Evolutionary conservation across 1,284 basidiomycete species (phyloP).

Genomic region (Puccinia polysora): DNA sequence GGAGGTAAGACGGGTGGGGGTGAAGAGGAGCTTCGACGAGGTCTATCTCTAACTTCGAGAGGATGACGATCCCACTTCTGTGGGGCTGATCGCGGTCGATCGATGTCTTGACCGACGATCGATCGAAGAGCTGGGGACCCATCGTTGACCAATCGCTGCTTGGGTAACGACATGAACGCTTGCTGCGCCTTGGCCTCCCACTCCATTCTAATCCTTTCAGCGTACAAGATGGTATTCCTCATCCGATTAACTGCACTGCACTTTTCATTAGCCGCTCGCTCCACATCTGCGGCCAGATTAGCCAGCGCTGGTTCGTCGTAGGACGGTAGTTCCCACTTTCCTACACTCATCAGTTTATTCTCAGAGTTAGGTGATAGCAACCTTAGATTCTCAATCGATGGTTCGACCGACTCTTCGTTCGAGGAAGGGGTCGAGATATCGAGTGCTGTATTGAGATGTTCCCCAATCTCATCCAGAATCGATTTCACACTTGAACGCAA

Average conservation of each 20-base stretch:
- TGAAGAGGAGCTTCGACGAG: not conserved
- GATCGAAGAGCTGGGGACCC: slow-evolving; percentile 53
- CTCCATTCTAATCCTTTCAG: slow-evolving; percentile 93
- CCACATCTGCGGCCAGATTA: slow-evolving; percentile 76
- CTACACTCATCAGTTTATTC: slow-evolving; percentile 70
- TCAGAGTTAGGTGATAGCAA: slow-evolving; percentile 77
- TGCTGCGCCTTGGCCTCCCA: slow-evolving; percentile 83
- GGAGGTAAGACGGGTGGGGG: not conserved
- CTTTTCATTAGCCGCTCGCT: slow-evolving; percentile 84
- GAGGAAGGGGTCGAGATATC: slow-evolving; percentile 83
- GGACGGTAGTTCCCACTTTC: slow-evolving; percentile 72
- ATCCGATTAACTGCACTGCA: slow-evolving; percentile 90
- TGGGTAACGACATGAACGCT: slow-evolving; percentile 60
- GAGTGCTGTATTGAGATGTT: slow-evolving; percentile 71
- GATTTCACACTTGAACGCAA: slow-evolving; percentile 57
- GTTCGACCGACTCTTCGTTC: slow-evolving; percentile 80
- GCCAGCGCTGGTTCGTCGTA: slow-evolving; percentile 72
- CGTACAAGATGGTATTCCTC: slow-evolving; percentile 95
- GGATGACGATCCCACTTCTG: slow-evolving; percentile 6
- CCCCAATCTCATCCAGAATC: slow-evolving; percentile 75
- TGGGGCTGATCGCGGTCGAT: slow-evolving; percentile 13
- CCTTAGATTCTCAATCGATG: slow-evolving; percentile 86
- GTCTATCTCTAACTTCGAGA: not conserved
- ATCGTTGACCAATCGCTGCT: slow-evolving; percentile 58
- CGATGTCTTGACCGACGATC: slow-evolving; percentile 11